phyloP scores from a whole-genome alignment of 306 rosid species.

The Medicago ruthenica region DNA sequence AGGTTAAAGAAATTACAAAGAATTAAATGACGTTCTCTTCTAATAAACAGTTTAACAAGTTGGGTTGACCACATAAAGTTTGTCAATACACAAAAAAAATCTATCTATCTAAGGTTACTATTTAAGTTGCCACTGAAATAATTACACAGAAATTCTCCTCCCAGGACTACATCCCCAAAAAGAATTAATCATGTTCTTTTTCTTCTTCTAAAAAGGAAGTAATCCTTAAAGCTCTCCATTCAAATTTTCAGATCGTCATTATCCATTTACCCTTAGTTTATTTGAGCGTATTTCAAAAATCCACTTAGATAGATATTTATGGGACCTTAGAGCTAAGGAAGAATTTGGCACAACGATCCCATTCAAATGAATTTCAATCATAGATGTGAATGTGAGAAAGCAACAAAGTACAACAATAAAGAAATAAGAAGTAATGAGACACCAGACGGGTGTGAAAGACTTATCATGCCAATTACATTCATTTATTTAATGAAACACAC shows the following conservation, averaged over 20 bases:
- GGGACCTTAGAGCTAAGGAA: constrained; percentile 15
- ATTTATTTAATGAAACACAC: no score
- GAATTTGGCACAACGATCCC: background rate
- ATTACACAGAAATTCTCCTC: constrained; percentile 24
- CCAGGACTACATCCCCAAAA: constrained; percentile 11
- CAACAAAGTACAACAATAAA: no score
- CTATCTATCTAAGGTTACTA: constrained; percentile 19
- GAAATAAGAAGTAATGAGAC: no score
- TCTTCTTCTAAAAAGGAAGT: background rate
- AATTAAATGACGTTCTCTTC: constrained; percentile 5
- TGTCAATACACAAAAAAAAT: constrained; percentile 24
- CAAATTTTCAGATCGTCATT: background rate
- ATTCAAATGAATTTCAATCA: constrained; percentile 23
- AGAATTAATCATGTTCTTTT: background rate
- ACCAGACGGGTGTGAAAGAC: no score
- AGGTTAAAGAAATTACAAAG: background rate
- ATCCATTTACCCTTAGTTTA: background rate
- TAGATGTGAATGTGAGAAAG: constrained; percentile 11
- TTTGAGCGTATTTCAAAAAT: constrained; percentile 22
- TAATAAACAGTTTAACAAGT: constrained; percentile 22
- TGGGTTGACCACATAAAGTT: constrained; percentile 29
- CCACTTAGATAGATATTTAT: constrained; percentile 4
- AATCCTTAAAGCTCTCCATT: background rate
- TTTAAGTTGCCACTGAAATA: constrained; percentile 26
- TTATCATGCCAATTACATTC: no score